Percentiles rank a stretch among this genome's conserved stretches.
Evolutionary conservation across 1,284 basidiomycete genomes (phyloP).

Genomic region (Ganoderma sinense): DNA sequence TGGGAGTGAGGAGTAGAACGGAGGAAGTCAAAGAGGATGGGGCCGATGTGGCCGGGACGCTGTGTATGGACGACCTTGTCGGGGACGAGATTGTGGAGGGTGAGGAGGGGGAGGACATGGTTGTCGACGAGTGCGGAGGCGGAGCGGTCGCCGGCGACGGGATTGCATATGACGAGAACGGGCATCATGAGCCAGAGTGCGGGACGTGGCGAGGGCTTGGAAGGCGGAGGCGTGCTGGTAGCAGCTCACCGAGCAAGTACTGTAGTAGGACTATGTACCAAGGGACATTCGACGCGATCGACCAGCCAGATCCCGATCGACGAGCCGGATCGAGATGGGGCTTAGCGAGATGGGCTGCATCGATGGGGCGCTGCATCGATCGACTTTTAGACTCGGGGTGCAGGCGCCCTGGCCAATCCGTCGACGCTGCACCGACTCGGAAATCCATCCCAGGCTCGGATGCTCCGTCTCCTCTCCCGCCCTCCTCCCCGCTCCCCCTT

Average conservation of each 20-base stretch:
- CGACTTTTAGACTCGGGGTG: too few relatives aligned
- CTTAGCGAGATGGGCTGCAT: not conserved
- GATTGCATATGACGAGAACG: conserved; percentile 58
- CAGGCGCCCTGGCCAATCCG: not conserved
- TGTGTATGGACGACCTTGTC: conserved; percentile 60
- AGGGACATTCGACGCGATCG: not conserved
- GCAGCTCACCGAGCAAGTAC: too few relatives aligned
- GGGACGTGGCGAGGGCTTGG: too few relatives aligned
- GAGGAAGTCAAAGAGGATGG: conserved; percentile 55
- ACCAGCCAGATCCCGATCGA: not conserved
- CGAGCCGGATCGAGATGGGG: too few relatives aligned
- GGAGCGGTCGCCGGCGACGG: conserved; percentile 51
- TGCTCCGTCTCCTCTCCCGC: conserved; percentile 26
- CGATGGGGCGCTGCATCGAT: too few relatives aligned
- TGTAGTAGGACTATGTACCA: not conserved
- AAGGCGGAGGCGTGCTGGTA: not conserved
- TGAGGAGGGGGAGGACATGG: conserved; percentile 73
- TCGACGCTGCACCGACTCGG: conserved; percentile 8
- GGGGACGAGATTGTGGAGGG: conserved; percentile 44
- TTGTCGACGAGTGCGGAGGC: conserved; percentile 58
- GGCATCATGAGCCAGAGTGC: conserved; percentile 22
- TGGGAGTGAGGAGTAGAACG: conserved; percentile 6
- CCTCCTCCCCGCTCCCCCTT: not conserved
- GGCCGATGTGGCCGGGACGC: conserved; percentile 63
- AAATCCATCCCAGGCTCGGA: not conserved